Conservation (phyloP, 225 moss, liverwort and hornwort genomes). For the Lunularia cruciata region DNA sequence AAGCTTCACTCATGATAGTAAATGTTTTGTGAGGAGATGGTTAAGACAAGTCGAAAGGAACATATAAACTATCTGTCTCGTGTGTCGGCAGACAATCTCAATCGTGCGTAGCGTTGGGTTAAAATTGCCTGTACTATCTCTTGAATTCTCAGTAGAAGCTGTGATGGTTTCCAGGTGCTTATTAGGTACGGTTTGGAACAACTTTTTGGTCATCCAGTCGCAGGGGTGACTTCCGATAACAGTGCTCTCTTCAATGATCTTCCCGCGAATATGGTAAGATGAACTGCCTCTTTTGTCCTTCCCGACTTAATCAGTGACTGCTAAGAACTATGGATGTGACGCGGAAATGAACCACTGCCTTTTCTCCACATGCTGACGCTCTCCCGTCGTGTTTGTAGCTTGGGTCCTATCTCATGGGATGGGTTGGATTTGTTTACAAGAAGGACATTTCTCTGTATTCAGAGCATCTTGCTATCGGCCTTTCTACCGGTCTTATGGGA, state of each 20-base stretch:
- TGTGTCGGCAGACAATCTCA: no score
- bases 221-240: slow-evolving; percentile 50
- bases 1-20: not conserved
- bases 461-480: slow-evolving; percentile 73
- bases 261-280: slow-evolving; percentile 82
- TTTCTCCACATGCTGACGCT: not conserved
- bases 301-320: no score
- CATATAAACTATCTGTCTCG: no score
- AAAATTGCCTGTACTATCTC: no score
- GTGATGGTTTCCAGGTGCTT: slow-evolving; percentile 54
- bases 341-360: not conserved
- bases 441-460: slow-evolving; percentile 72
- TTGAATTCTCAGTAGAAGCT: not conserved
- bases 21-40: not conserved
- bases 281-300: not conserved
- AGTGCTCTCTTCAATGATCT: slow-evolving; percentile 71
- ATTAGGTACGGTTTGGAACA: slow-evolving; percentile 72
- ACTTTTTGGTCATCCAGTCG: slow-evolving; percentile 53
- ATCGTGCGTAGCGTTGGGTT: no score
- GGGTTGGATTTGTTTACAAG: slow-evolving; percentile 92
- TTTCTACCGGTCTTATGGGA: slow-evolving; percentile 98
- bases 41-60: no score
- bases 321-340: not conserved
- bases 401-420: slow-evolving; percentile 97
- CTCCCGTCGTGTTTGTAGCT: slow-evolving; percentile 46